Percentiles rank a stretch among this genome's conserved stretches.
These are phyloP conservation scores for Lepiota subincarnata DNA, from an alignment of 768 basidiomycete genomes.

Conservation along the genomic window DNA sequence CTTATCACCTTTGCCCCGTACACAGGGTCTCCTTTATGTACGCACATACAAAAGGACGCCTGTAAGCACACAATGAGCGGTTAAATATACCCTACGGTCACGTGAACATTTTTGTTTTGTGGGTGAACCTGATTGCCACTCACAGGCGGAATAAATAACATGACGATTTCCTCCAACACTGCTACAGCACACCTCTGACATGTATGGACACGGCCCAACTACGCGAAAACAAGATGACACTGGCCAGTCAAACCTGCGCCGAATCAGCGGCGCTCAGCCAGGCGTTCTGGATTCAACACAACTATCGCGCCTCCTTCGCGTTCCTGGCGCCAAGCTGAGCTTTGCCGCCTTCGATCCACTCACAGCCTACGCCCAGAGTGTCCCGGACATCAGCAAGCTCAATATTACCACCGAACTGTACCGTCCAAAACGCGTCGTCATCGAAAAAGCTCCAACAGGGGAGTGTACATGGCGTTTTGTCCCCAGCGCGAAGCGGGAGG, in stretches of 20 bases:
- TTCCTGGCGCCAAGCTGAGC: constrained; percentile 51
- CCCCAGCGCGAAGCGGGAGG: constrained; percentile 58
- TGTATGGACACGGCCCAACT: background rate
- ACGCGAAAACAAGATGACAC: constrained; percentile 13
- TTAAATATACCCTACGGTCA: background rate
- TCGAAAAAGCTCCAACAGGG: constrained; percentile 59
- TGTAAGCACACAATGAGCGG: no score
- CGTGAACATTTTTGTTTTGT: background rate
- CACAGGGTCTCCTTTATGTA: no score
- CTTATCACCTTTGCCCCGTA: no score
- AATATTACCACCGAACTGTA: constrained; percentile 43
- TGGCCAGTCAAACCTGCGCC: constrained; percentile 21
- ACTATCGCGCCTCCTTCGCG: constrained; percentile 54
- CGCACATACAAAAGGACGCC: no score
- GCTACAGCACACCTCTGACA: background rate
- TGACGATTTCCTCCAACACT: background rate
- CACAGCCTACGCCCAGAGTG: constrained; percentile 45
- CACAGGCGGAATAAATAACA: background rate
- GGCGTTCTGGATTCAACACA: constrained; percentile 67
- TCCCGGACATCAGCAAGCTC: constrained; percentile 35
- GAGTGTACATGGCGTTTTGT: constrained; percentile 72
- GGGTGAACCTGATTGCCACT: background rate
- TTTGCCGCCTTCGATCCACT: constrained; percentile 76
- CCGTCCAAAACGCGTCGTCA: constrained; percentile 67
- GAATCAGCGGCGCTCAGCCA: constrained; percentile 45